These are phyloP conservation scores for Cutaneotrichosporon curvatum DNA, from an alignment of 1,284 basidiomycete species.

Conservation along the genomic window DNA sequence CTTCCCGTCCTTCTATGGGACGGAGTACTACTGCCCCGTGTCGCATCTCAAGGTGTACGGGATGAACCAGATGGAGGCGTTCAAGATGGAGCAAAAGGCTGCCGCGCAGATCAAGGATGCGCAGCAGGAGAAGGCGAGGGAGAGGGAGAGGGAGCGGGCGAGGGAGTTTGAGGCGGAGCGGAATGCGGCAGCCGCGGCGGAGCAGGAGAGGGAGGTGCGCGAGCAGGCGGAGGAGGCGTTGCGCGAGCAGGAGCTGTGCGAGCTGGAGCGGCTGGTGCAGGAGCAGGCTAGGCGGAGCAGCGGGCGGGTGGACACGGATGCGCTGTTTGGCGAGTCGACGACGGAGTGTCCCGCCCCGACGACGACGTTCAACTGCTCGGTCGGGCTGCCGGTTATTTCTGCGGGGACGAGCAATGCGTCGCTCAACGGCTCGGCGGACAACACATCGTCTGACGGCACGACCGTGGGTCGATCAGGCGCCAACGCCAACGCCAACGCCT, in stretches of 20 bases:
- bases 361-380: not conserved
- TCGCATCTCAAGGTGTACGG: conserved; percentile 91
- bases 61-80: conserved; percentile 92
- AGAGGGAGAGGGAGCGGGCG: conserved; percentile 19
- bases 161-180: conserved; percentile 21
- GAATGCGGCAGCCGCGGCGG: conserved; percentile 27
- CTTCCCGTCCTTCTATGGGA: conserved; percentile 87
- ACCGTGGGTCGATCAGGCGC: no score
- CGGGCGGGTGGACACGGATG: conserved; percentile 4
- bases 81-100: conserved; percentile 68
- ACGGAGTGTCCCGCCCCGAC: conserved; percentile 6
- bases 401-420: not conserved
- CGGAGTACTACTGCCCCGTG: conserved; percentile 93
- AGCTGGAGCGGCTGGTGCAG: conserved; percentile 34
- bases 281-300: conserved; percentile 24
- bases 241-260: conserved; percentile 31
- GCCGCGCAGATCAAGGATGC: conserved; percentile 20
- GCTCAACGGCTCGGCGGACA: no score
- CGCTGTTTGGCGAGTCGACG: conserved; percentile 3
- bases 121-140: conserved; percentile 26
- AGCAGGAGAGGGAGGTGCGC: conserved; percentile 14
- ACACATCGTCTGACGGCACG: no score
- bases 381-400: no score
- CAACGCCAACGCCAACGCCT: no score
- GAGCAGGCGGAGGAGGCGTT: conserved; percentile 23